A percentile compares a stretch with the other conserved stretches of the same genome.
Evolutionary conservation across 768 basidiomycete genomes (phyloP).

Genomic region (Goffeauzyma gilvescens): DNA sequence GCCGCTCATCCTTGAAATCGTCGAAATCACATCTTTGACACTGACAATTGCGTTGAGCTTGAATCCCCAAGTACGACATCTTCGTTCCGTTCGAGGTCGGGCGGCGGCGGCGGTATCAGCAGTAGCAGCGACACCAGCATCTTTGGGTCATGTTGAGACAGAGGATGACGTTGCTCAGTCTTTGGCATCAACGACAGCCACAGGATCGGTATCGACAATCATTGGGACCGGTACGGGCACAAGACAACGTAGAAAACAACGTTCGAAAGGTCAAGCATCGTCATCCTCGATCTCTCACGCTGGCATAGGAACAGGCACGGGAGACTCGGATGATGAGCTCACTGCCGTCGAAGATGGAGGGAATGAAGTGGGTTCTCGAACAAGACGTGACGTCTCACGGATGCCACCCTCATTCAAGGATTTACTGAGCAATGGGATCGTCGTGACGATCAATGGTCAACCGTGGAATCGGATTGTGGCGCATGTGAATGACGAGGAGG

Average conservation of each 20-base stretch:
- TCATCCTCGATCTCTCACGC: no score
- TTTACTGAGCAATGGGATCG: constrained; percentile 28
- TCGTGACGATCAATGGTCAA: constrained; percentile 29
- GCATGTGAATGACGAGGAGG: constrained; percentile 23
- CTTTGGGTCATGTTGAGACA: neutral
- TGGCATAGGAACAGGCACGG: no score
- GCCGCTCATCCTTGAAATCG: constrained; percentile 26
- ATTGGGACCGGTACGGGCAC: constrained; percentile 1
- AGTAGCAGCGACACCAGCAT: constrained; percentile 5
- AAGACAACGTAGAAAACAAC: constrained; percentile 7
- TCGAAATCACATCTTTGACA: constrained; percentile 29
- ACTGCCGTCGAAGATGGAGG: constrained; percentile 15
- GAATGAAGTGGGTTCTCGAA: constrained; percentile 6
- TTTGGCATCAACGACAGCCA: neutral
- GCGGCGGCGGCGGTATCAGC: neutral
- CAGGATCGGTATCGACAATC: constrained; percentile 2
- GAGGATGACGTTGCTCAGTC: constrained; percentile 2
- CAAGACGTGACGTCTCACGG: neutral
- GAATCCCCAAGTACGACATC: constrained; percentile 10
- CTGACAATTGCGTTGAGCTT: constrained; percentile 29
- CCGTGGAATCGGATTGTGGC: constrained; percentile 31
- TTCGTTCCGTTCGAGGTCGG: constrained; percentile 1
- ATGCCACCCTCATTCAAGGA: constrained; percentile 23
- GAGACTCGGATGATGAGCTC: constrained; percentile 22
- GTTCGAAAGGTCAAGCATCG: no score